These are phyloP conservation scores for Leccinum arenicola DNA, from an alignment of 768 basidiomycete genomes.

Conservation along the genomic window DNA sequence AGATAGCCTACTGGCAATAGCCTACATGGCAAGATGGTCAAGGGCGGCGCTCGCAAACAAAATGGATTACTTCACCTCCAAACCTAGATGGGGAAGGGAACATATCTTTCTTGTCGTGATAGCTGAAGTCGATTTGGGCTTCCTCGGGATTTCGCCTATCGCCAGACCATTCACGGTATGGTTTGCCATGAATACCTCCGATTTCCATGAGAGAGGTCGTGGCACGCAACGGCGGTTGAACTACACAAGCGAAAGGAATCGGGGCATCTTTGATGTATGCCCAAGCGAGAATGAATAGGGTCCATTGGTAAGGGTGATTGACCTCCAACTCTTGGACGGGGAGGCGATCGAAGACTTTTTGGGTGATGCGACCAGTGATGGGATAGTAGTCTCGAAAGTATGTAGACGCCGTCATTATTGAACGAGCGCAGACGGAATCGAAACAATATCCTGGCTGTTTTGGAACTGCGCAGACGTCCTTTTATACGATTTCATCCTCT, in stretches of 20 bases:
- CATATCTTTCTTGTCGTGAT: conserved; percentile 24
- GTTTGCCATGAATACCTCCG: conserved; percentile 24
- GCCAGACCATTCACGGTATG: conserved; percentile 24
- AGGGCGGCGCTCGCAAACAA: not conserved
- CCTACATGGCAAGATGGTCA: conserved; percentile 8
- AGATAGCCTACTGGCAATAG: conserved; percentile 25
- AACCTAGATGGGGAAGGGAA: conserved; percentile 26
- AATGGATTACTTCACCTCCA: conserved; percentile 16
- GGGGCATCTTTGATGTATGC: conserved; percentile 11
- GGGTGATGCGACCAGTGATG: conserved; percentile 18
- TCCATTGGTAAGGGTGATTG: conserved; percentile 24
- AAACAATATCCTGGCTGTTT: not conserved
- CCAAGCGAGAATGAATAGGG: conserved; percentile 27
- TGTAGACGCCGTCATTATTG: not conserved
- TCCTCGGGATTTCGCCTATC: conserved; percentile 19
- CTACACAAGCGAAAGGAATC: conserved; percentile 13
- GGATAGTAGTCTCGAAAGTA: conserved; percentile 17
- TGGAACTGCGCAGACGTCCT: not conserved
- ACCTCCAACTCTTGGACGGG: conserved; percentile 19
- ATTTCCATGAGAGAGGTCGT: conserved; percentile 22
- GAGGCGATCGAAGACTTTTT: conserved; percentile 20
- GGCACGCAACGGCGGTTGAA: conserved; percentile 9
- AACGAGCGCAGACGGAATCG: not conserved
- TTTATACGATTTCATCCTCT: conserved; percentile 4
- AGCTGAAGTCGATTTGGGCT: conserved; percentile 14